phyloP scores from a whole-genome alignment of 129 eudicot species.

The Sambucus nigra region DNA sequence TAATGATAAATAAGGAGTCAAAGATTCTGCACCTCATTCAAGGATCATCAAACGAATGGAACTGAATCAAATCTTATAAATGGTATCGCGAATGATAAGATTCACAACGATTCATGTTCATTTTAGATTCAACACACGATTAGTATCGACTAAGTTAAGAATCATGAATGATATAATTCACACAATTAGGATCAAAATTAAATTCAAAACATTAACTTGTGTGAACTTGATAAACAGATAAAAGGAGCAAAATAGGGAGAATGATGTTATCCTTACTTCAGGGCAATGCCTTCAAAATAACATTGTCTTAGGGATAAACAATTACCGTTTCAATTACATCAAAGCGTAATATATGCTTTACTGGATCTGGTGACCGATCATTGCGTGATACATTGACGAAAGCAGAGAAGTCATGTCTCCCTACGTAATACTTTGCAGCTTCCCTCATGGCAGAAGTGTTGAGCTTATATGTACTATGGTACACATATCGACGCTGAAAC shows the following conservation, averaged over 20 bases:
- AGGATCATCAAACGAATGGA: too few species aligned
- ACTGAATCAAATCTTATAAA: too few species aligned
- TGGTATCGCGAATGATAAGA: too few species aligned
- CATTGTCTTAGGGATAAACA: neutral
- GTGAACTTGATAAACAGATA: neutral
- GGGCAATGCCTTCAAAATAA: too few species aligned
- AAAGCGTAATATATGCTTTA: constrained; percentile 54
- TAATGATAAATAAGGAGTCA: too few species aligned
- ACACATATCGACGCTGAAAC: constrained; percentile 60
- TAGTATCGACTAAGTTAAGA: too few species aligned
- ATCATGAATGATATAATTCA: too few species aligned
- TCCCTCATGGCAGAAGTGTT: constrained; percentile 54
- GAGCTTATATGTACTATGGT: constrained; percentile 65
- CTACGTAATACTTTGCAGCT: constrained; percentile 60
- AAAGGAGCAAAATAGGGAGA: neutral
- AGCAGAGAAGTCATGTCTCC: constrained; percentile 82
- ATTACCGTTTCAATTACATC: constrained; percentile 71
- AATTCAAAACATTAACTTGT: neutral
- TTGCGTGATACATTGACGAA: constrained; percentile 68
- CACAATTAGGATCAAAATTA: neutral
- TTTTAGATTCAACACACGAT: too few species aligned
- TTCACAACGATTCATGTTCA: too few species aligned
- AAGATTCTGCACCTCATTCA: too few species aligned
- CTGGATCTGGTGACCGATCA: constrained; percentile 49
- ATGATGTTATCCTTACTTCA: neutral